phyloP scores from a whole-genome alignment of 116 monocot genomes.

The Cymodocea nodosa region DNA sequence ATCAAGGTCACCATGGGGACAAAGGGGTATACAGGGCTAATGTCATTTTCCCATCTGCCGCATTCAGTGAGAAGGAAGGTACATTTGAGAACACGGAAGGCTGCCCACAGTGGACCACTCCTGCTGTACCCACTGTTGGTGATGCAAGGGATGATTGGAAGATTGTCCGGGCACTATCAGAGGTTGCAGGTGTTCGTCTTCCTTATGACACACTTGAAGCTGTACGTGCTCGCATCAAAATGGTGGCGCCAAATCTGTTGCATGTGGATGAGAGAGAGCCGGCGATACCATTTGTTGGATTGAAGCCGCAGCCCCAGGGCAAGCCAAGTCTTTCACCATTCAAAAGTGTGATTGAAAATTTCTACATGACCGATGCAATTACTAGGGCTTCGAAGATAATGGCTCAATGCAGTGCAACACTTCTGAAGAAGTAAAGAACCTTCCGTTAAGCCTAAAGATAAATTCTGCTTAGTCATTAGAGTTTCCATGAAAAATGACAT shows the following conservation, averaged over 20 bases:
- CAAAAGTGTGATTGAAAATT: constrained; percentile 49
- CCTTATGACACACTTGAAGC: constrained; percentile 61
- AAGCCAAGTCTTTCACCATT: constrained; percentile 44
- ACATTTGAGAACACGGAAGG: constrained; percentile 95
- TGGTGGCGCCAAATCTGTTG: constrained; percentile 79
- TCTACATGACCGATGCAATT: constrained; percentile 95
- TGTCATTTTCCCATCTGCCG: constrained; percentile 69
- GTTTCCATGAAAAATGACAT: background rate
- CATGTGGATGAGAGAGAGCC: constrained; percentile 75
- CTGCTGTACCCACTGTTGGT: constrained; percentile 92
- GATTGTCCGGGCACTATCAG: constrained; percentile 82
- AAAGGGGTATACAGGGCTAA: constrained; percentile 87
- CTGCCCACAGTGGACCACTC: constrained; percentile 80
- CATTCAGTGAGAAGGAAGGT: constrained; percentile 98
- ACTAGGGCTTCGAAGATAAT: constrained; percentile 94
- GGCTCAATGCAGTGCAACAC: constrained; percentile 79
- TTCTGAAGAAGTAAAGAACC: constrained; percentile 44
- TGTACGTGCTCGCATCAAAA: constrained; percentile 47
- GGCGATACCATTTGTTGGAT: constrained; percentile 26
- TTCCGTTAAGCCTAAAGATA: background rate
- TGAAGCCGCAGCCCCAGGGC: constrained; percentile 44
- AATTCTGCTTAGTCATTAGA: background rate
- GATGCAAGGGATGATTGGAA: constrained; percentile 99
- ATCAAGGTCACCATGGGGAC: constrained; percentile 98
- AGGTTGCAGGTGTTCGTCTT: constrained; percentile 66